Evolutionary conservation across 179 eudicot genomes (phyloP), one percentile per base, ranked within the genome.

Genomic region (Pouteria campechiana): DNA sequence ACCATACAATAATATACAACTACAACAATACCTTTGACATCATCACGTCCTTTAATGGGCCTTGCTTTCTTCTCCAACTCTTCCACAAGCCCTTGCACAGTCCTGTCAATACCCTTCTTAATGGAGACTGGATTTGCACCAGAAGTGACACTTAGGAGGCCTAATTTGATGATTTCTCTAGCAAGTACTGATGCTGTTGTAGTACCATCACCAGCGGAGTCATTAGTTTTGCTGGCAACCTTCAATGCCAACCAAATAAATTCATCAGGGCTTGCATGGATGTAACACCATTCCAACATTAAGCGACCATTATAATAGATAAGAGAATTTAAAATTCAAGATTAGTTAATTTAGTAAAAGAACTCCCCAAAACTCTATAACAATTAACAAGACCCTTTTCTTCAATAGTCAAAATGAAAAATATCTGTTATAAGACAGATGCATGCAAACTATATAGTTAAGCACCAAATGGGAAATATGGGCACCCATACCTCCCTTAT

Each of bases 151-250:
- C 78, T 81, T 6, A 86, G 60, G 17, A 90, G 61, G 41, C 98
- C 98, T 46, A 78, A 74, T 52, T 65, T 72, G 31, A 90, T 82
- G 37, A 90, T 81, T 58, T 86, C 95, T 38, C 95, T 89, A 9
- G 98, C 98, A 61, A 90, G 80, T 34, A 90, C 78, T 4, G 94
- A 72, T 5, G 98, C 98, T 16, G 98, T 90, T 33, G 98, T 90
- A 11, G 98, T 90, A 4, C 98, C 98, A 54, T 90, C 98, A 44
- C 98, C 98, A 55, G 98, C 98, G 19, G 98, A 79, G 51, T 90
- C 98, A 58, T 90, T 90, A 8, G 98, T 86, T 61, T 78, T 86
- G 68, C 95, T 86, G 0, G 98, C 98, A 61, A 89, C 97, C 97
- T 88, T 41, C 37, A 52, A 7, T 33, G 30, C n/a, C n/a, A n/a